These are phyloP conservation scores for Wakefieldia striispora DNA, from an alignment of 768 basidiomycete genomes.

Conservation along the genomic window DNA sequence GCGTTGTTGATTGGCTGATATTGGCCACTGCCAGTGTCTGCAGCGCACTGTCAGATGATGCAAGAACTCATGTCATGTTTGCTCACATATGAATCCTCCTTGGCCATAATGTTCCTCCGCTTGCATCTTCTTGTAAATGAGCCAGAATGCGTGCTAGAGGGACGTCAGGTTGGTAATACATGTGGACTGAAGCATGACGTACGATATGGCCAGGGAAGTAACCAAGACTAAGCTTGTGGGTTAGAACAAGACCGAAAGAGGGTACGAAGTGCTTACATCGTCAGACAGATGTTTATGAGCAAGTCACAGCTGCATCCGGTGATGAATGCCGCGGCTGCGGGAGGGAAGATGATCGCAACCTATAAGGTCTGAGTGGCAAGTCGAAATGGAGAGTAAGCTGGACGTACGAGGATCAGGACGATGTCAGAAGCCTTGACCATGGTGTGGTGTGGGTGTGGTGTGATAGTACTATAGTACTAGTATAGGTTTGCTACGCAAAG, in stretches of 20 bases:
- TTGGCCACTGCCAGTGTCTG: conserved; percentile 39
- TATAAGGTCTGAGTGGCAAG: conserved; percentile 24
- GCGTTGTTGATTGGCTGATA: conserved; percentile 30
- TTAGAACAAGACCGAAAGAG: conserved; percentile 2
- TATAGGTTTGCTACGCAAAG: neutral
- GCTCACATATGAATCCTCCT: conserved; percentile 76
- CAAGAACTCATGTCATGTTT: neutral
- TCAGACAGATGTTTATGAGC: conserved; percentile 79
- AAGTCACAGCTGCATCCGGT: conserved; percentile 86
- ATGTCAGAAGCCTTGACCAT: conserved; percentile 69
- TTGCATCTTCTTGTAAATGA: conserved; percentile 88
- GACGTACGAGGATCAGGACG: conserved; percentile 69
- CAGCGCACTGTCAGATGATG: neutral
- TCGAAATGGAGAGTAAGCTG: neutral
- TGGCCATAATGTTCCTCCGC: conserved; percentile 80
- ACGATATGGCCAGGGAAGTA: conserved; percentile 68
- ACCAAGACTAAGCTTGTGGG: conserved; percentile 51
- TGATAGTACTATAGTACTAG: too few relatives aligned
- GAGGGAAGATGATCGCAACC: conserved; percentile 81
- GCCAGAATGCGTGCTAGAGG: conserved; percentile 76
- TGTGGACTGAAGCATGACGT: conserved; percentile 12
- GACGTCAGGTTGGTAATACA: neutral
- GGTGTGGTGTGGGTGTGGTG: too few relatives aligned
- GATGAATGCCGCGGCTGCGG: conserved; percentile 73
- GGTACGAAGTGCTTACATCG: conserved; percentile 50